A percentile compares a stretch with the other conserved stretches of the same genome.
Evolutionary conservation across 495 filamentous ascomycete species (phyloP).

Genomic region (Podospora conica): DNA sequence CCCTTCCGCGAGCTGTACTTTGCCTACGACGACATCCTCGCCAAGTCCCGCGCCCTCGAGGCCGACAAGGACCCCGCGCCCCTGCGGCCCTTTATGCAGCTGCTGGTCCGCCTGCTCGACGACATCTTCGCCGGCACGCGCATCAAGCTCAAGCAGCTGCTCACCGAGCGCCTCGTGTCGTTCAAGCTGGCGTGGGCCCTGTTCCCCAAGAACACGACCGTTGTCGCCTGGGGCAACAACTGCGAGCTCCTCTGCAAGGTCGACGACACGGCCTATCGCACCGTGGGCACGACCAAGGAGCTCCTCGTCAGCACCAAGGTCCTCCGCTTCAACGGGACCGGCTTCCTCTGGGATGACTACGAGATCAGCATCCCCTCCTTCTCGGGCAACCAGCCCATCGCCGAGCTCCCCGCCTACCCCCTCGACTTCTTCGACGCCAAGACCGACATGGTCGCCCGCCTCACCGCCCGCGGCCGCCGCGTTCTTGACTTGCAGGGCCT

Average conservation of each 20-base stretch:
- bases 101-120: conserved; percentile 30
- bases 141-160: conserved; percentile 25
- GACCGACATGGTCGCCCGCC: conserved; percentile 16
- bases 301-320: conserved; percentile 21
- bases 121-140: conserved; percentile 32
- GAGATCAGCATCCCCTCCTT: conserved; percentile 19
- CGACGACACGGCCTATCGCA: conserved; percentile 16
- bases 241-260: conserved; percentile 32
- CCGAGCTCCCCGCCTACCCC: conserved; percentile 29
- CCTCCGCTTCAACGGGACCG: conserved; percentile 26
- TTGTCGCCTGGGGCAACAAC: conserved; percentile 27
- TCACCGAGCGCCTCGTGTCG: conserved; percentile 23
- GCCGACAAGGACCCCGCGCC: conserved; percentile 5
- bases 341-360: conserved; percentile 26
- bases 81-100: conserved; percentile 25
- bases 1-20: conserved; percentile 37
- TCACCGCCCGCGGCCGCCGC: conserved; percentile 23
- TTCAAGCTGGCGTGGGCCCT: conserved; percentile 34
- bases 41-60: conserved; percentile 12
- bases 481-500: conserved; percentile 33
- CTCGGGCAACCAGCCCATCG: conserved; percentile 24
- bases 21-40: conserved; percentile 30
- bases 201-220: conserved; percentile 29
- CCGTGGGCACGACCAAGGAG: background rate
- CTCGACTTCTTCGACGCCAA: conserved; percentile 24